Evolutionary conservation across 768 basidiomycete genomes (phyloP), one percentile per base, ranked within the genome.

Genomic region (Stropharia rugosoannulata): DNA sequence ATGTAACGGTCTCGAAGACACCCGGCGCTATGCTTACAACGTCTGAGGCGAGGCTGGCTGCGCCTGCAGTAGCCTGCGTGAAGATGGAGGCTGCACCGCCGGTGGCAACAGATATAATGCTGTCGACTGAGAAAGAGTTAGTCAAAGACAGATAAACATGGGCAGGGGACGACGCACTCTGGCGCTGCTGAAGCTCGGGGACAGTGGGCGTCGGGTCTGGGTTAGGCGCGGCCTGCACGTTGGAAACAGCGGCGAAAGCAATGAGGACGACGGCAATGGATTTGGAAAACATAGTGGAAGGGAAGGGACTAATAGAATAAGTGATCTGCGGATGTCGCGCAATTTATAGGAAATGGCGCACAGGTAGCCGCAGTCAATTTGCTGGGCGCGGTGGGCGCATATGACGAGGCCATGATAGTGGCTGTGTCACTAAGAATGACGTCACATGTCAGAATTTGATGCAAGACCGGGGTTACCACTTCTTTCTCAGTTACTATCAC

Each of bases 231-330:
- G 77, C 78, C 44, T 61, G 60, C 19, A 67, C 70, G 18, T 70
- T 60, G 41, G 68, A 32, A 32, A 32, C 64, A 43, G 70, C 66
- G 38, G 74, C 67, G 48, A 71, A 62, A 43, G 73, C 61, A 46
- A 79, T 55, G 63, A 79, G 60, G 44, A 70, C 66, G 57, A 73
- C 63, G 45, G 74, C 35, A 48, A 74, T 43, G 43, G 71, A 47
- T 60, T 74, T 75, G 62, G 71, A 59, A 65, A 76, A 74, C 81
- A 82, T 79, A 57, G 47, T 62, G 40, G 54, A 53, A 18, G 41
- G 16, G 44, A 38, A 9, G 45, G 45, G 12, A 15, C 15, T 36
- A 15, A 39, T 18, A 22, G 38, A 48, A 40, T 47, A 50, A 25
- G 22, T 32, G 29, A 32, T 32, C 29, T 10, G 29, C 9, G 29